Evolutionary conservation across 495 filamentous ascomycete species (phyloP).

Genomic region (Penicillium flavigenum): DNA sequence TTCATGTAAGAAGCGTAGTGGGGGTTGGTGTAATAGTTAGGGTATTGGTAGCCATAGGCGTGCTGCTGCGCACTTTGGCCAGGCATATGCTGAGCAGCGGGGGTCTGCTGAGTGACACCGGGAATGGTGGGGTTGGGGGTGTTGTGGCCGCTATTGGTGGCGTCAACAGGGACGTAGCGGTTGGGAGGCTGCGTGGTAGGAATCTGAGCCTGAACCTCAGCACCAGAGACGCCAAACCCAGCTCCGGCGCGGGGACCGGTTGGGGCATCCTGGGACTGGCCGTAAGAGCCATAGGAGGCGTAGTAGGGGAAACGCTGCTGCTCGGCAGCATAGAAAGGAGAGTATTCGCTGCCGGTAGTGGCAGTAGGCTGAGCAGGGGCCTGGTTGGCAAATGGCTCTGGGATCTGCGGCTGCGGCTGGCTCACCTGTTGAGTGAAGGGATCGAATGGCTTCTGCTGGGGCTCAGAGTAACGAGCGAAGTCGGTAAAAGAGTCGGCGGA

Average conservation of each 20-base stretch:
- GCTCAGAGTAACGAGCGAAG: constrained; percentile 67
- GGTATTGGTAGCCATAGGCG: constrained; percentile 67
- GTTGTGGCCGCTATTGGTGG: constrained; percentile 80
- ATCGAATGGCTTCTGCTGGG: constrained; percentile 79
- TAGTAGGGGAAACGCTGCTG: constrained; percentile 78
- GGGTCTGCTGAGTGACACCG: constrained; percentile 62
- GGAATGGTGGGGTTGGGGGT: constrained; percentile 82
- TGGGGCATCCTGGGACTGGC: constrained; percentile 75
- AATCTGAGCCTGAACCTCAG: constrained; percentile 73
- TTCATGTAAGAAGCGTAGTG: constrained; percentile 81
- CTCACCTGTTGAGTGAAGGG: constrained; percentile 77
- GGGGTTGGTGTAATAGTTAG: constrained; percentile 71
- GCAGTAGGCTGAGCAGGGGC: constrained; percentile 49
- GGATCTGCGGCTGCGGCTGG: constrained; percentile 60
- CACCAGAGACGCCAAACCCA: constrained; percentile 67
- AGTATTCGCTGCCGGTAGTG: constrained; percentile 75
- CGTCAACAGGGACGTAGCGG: constrained; percentile 70
- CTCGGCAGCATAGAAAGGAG: constrained; percentile 84
- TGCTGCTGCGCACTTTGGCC: constrained; percentile 48
- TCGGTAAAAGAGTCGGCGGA: constrained; percentile 54
- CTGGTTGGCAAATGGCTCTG: constrained; percentile 59
- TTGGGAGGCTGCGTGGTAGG: constrained; percentile 65
- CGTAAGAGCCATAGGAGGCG: constrained; percentile 77
- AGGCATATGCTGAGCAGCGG: constrained; percentile 62
- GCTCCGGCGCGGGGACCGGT: constrained; percentile 62